A percentile compares a stretch with the other conserved stretches of the same genome.
These are phyloP conservation scores for Biancaea sappan DNA, from an alignment of 306 rosid species.

Conservation along the genomic window DNA sequence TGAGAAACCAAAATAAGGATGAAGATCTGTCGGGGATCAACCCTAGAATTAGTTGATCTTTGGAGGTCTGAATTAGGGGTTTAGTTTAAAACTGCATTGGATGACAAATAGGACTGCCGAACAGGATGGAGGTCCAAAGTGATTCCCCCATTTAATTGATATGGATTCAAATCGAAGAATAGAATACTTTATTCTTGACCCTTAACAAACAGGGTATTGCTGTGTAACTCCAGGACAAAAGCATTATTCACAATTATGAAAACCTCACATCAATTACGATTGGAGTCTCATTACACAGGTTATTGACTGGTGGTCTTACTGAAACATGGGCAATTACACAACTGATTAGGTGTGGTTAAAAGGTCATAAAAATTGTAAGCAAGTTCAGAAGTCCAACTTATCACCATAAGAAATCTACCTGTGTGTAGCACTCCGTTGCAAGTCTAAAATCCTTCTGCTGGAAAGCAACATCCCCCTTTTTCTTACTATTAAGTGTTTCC, in stretches of 20 bases:
- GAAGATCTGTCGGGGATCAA: too few relatives aligned
- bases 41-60: too few relatives aligned
- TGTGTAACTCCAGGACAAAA: neutral
- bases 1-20: too few relatives aligned
- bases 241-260: neutral
- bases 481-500: slow-evolving; percentile 56
- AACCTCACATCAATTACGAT: neutral
- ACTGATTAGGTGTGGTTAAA: neutral
- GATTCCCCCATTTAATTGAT: neutral
- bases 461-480: slow-evolving; percentile 58
- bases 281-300: neutral
- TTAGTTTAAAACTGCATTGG: too few relatives aligned
- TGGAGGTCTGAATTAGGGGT: too few relatives aligned
- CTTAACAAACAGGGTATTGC: neutral
- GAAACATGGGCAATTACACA: neutral
- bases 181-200: neutral
- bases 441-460: slow-evolving; percentile 45
- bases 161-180: neutral
- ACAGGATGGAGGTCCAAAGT: too few relatives aligned
- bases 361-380: neutral
- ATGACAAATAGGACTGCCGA: too few relatives aligned
- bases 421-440: slow-evolving; percentile 55
- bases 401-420: slow-evolving; percentile 39
- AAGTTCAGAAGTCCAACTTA: neutral
- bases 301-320: neutral